A percentile compares a stretch with the other conserved stretches of the same genome.
These are phyloP conservation scores for Yamadazyma atmosphaerica DNA, from an alignment of 1,139 yeast genomes.

Conservation along the genomic window DNA sequence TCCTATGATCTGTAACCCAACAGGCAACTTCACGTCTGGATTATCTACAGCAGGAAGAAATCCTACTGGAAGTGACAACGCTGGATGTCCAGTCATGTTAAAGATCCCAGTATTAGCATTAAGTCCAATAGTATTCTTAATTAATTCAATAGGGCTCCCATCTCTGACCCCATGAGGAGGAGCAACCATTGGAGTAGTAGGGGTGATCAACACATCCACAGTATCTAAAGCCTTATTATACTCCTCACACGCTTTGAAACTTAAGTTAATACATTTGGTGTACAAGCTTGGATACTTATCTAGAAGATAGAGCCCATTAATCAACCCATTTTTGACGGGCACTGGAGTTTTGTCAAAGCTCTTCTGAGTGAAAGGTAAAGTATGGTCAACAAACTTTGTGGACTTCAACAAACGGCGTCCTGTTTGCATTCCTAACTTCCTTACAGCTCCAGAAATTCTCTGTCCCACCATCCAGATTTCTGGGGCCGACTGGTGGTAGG, in stretches of 20 bases:
- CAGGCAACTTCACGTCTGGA: conserved; percentile 27
- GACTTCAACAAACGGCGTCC: conserved; percentile 12
- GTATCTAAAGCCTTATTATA: conserved; percentile 26
- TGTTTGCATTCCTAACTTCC: conserved; percentile 15
- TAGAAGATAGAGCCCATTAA: conserved; percentile 28
- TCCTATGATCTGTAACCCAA: conserved; percentile 22
- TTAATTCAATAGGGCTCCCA: conserved; percentile 16
- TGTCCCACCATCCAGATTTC: conserved; percentile 19
- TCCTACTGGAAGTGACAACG: conserved; percentile 2
- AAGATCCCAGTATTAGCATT: conserved; percentile 36
- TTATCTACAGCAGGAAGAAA: conserved; percentile 21
- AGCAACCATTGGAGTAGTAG: conserved; percentile 14
- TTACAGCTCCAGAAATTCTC: conserved; percentile 13
- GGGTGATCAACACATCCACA: conserved; percentile 14
- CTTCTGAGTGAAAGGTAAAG: conserved; percentile 19
- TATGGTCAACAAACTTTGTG: conserved; percentile 8
- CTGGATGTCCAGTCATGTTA: conserved; percentile 9
- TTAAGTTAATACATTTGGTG: conserved; percentile 30
- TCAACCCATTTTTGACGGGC: conserved; percentile 25
- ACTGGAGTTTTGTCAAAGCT: conserved; percentile 27
- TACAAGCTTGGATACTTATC: conserved; percentile 32
- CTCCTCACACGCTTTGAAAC: conserved; percentile 27
- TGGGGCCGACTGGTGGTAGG: conserved; percentile 15
- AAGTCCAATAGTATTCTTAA: conserved; percentile 29
- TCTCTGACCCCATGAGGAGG: conserved; percentile 16